These are phyloP conservation scores for Linnemannia hyalina DNA, from an alignment of 192 early-diverging fungal species.

Conservation along the genomic window DNA sequence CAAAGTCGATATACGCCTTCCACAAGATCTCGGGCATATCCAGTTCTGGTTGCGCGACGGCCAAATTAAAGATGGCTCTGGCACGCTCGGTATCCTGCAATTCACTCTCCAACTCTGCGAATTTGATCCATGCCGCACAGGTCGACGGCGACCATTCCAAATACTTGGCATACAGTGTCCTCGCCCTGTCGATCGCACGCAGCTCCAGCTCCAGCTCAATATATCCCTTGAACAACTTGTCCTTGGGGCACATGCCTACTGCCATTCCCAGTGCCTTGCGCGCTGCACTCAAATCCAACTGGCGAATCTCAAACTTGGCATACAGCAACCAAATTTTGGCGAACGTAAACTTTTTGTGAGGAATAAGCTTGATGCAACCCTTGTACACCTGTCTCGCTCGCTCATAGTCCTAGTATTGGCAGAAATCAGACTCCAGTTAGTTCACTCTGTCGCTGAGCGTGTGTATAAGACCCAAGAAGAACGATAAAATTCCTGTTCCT, in stretches of 20 bases:
- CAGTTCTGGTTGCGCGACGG: slow-evolving; percentile 86
- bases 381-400: slow-evolving; percentile 88
- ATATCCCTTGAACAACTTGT: slow-evolving; percentile 94
- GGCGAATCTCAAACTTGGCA: slow-evolving; percentile 92
- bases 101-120: slow-evolving; percentile 88
- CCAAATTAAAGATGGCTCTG: slow-evolving; percentile 92
- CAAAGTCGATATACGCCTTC: slow-evolving; percentile 99
- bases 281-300: slow-evolving; percentile 76
- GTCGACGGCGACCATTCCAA: slow-evolving; percentile 89
- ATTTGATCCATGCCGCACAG: slow-evolving; percentile 97
- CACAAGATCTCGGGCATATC: slow-evolving; percentile 99
- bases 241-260: slow-evolving; percentile 82
- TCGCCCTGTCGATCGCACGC: slow-evolving; percentile 94
- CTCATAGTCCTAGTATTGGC: slow-evolving; percentile 73
- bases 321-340: slow-evolving; percentile 97
- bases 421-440: background rate
- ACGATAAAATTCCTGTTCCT: background rate
- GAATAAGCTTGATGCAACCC: slow-evolving; percentile 86
- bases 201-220: slow-evolving; percentile 93
- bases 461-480: background rate
- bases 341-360: slow-evolving; percentile 96
- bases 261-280: slow-evolving; percentile 88
- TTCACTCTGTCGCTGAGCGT: background rate
- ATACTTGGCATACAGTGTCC: slow-evolving; percentile 91
- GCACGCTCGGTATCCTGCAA: slow-evolving; percentile 89